Evolutionary conservation across 345 rosid species (phyloP).

Genomic region (Rhodamnia rubescens): DNA sequence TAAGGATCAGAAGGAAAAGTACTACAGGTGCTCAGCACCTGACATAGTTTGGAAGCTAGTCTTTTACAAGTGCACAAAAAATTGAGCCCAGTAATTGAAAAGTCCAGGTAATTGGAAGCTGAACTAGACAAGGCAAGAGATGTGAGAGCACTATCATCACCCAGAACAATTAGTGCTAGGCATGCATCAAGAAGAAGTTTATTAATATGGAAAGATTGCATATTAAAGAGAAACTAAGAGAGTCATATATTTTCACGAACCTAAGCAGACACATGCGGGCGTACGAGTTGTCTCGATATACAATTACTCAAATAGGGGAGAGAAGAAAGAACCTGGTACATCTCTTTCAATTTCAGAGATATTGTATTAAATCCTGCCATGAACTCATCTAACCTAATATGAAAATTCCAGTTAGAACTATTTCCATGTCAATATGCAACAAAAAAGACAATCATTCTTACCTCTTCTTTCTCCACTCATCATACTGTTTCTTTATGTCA

Average conservation of each 20-base stretch:
- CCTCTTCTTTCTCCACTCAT: slow-evolving; percentile 90
- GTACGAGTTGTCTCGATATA: not conserved
- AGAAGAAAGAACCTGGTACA: slow-evolving; percentile 78
- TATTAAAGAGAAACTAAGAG: not conserved
- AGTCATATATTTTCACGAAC: not conserved
- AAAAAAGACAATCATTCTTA: slow-evolving; percentile 3
- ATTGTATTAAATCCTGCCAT: slow-evolving; percentile 94
- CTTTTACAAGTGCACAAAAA: not conserved
- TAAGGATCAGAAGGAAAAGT: not conserved
- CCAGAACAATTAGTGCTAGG: not conserved
- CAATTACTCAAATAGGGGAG: not conserved
- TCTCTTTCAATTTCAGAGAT: slow-evolving; percentile 90
- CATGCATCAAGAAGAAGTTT: not conserved
- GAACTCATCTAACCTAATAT: slow-evolving; percentile 85
- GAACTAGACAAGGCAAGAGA: not conserved
- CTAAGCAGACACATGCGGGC: not conserved
- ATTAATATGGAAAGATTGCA: not conserved
- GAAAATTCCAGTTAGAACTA: not conserved
- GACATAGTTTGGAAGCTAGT: not conserved
- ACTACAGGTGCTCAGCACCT: not conserved
- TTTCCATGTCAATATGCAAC: not conserved
- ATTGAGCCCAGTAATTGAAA: not conserved
- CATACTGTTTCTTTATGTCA: slow-evolving; percentile 71
- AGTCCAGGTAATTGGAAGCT: not conserved
- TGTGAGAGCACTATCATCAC: not conserved